phyloP scores from a whole-genome alignment of 768 basidiomycete genomes.

The Dioszegia hungarica region DNA sequence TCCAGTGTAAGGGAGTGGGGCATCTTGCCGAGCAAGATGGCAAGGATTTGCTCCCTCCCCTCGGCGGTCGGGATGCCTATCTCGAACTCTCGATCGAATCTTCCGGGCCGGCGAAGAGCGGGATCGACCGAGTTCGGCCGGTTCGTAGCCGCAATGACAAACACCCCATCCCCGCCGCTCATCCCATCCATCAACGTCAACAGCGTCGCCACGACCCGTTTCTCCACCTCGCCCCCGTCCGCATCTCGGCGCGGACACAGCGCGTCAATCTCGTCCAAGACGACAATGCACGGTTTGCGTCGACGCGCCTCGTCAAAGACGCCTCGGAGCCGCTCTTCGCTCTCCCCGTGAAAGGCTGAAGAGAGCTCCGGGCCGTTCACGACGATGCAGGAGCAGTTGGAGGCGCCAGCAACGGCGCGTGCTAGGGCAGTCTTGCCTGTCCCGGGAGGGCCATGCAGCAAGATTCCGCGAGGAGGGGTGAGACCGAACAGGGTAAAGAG shows the following conservation, averaged over 20 bases:
- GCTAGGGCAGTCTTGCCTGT: slow-evolving; percentile 98
- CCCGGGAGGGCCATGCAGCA: slow-evolving; percentile 92
- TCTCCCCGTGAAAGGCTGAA: slow-evolving; percentile 95
- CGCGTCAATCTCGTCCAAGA: slow-evolving; percentile 94
- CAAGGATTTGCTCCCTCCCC: slow-evolving; percentile 77
- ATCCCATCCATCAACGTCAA: slow-evolving; percentile 89
- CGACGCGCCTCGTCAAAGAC: slow-evolving; percentile 79
- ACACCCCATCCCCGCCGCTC: slow-evolving; percentile 61
- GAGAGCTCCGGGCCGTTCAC: slow-evolving; percentile 94
- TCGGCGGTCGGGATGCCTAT: slow-evolving; percentile 87
- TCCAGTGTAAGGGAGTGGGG: slow-evolving; percentile 65
- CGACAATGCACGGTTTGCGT: slow-evolving; percentile 83
- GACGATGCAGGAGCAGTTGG: slow-evolving; percentile 77
- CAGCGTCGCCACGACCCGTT: slow-evolving; percentile 88
- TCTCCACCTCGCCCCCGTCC: slow-evolving; percentile 90
- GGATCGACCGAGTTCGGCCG: slow-evolving; percentile 99
- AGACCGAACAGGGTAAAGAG: slow-evolving; percentile 76
- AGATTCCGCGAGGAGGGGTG: slow-evolving; percentile 92
- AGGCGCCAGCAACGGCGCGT: slow-evolving; percentile 83
- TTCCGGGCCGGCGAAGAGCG: slow-evolving; percentile 96
- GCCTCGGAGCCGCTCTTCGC: slow-evolving; percentile 80
- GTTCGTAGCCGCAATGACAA: slow-evolving; percentile 81
- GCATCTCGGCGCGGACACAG: slow-evolving; percentile 87
- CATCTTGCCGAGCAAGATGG: slow-evolving; percentile 73
- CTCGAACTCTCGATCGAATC: slow-evolving; percentile 96